These are phyloP conservation scores for Nemania abortiva DNA, from an alignment of 2,329 filamentous ascomycete species.

Conservation along the genomic window DNA sequence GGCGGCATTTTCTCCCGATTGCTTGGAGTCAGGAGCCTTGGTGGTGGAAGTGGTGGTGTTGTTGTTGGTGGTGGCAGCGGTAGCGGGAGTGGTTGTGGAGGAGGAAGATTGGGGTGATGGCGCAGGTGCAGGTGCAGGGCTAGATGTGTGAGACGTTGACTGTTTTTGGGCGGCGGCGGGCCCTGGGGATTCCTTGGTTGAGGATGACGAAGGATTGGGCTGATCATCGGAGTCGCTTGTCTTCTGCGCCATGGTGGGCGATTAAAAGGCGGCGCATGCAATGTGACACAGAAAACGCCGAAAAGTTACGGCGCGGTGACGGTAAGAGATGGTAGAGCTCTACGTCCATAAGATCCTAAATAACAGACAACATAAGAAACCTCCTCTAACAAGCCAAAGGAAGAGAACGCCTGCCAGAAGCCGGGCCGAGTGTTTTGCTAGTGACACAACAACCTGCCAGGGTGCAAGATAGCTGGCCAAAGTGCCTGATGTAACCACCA, in stretches of 20 bases:
- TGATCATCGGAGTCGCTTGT: constrained; percentile 52
- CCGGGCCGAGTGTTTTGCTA: constrained; percentile 42
- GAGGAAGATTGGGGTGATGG: constrained; percentile 36
- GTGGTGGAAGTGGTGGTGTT: constrained; percentile 30
- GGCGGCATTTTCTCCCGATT: constrained; percentile 50
- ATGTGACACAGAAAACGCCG: constrained; percentile 50
- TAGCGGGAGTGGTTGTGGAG: constrained; percentile 22
- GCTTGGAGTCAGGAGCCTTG: constrained; percentile 45
- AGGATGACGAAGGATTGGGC: constrained; percentile 53
- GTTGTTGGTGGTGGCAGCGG: constrained; percentile 4
- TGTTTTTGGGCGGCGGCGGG: constrained; percentile 49
- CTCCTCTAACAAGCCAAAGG: constrained; percentile 41
- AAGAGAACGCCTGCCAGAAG: constrained; percentile 41
- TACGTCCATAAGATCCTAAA: constrained; percentile 48
- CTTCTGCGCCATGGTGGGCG: constrained; percentile 53
- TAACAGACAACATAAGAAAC: constrained; percentile 33
- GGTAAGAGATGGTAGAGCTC: constrained; percentile 41
- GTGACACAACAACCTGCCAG: constrained; percentile 43
- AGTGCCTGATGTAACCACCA: constrained; percentile 37
- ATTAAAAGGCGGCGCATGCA: constrained; percentile 53
- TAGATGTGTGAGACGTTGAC: constrained; percentile 49
- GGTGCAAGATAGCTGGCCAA: constrained; percentile 43
- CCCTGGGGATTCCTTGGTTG: constrained; percentile 49
- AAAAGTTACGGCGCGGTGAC: constrained; percentile 47
- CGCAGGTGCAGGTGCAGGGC: constrained; percentile 42